These are phyloP conservation scores for Coemansia sp. DNA, from an alignment of 192 early-diverging fungal species.

Conservation along the genomic window DNA sequence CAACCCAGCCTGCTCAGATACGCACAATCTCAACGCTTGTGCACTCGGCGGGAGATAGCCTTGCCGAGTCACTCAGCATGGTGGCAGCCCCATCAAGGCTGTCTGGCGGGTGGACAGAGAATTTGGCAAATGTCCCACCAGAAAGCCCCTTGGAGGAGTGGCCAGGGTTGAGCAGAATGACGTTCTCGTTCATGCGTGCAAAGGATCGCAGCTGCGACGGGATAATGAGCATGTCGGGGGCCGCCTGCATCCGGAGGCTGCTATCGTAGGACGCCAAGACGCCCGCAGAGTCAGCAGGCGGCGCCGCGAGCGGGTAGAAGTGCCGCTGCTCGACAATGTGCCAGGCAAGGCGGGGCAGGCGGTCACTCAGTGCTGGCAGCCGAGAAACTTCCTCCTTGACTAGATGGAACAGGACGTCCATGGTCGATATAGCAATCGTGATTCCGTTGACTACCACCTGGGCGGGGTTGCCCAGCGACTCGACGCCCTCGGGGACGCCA, in stretches of 20 bases:
- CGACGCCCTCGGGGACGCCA: slow-evolving; percentile 25
- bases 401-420: slow-evolving; percentile 72
- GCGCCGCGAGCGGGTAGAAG: slow-evolving; percentile 84
- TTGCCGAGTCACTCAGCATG: slow-evolving; percentile 11
- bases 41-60: slow-evolving; percentile 19
- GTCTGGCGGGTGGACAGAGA: slow-evolving; percentile 60
- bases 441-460: slow-evolving; percentile 81
- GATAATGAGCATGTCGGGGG: slow-evolving; percentile 80
- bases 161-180: slow-evolving; percentile 82
- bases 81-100: neutral
- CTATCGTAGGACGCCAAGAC: slow-evolving; percentile 33
- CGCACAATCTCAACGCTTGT: slow-evolving; percentile 37
- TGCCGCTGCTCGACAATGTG: slow-evolving; percentile 76
- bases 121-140: slow-evolving; percentile 76
- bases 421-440: slow-evolving; percentile 65
- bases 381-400: slow-evolving; percentile 61
- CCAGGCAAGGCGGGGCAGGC: slow-evolving; percentile 61
- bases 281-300: slow-evolving; percentile 32
- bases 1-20: too few relatives aligned
- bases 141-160: slow-evolving; percentile 59
- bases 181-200: slow-evolving; percentile 67
- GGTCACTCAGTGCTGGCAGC: slow-evolving; percentile 50
- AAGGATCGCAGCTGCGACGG: slow-evolving; percentile 69
- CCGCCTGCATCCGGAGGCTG: slow-evolving; percentile 43
- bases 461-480: slow-evolving; percentile 69